phyloP scores from a whole-genome alignment of 2,329 filamentous ascomycete genomes.

The Tolypocladium inflatum region DNA sequence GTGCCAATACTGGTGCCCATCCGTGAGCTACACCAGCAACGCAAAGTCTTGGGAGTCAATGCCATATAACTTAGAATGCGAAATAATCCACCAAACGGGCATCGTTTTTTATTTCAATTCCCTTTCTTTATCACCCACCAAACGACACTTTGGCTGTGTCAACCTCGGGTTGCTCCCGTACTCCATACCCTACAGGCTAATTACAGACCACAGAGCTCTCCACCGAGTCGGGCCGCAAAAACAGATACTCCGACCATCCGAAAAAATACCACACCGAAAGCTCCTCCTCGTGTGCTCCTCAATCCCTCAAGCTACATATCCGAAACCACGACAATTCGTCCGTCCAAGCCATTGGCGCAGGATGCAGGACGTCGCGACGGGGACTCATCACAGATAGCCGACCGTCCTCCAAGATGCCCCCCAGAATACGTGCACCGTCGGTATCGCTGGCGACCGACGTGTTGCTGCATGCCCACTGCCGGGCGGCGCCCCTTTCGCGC shows the following conservation, averaged over 20 bases:
- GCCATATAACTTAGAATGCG: too few relatives aligned
- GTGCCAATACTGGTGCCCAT: too few relatives aligned
- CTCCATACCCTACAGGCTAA: background rate
- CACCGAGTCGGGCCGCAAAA: background rate
- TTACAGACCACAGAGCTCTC: background rate
- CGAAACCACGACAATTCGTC: background rate
- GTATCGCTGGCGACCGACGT: conserved; percentile 19
- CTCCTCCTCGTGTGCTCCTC: background rate
- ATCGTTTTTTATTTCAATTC: too few relatives aligned
- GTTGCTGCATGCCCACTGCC: conserved; percentile 6
- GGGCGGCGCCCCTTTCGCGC: conserved; percentile 13
- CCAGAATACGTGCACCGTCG: conserved; percentile 15
- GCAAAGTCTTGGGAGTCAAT: too few relatives aligned
- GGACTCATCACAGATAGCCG: background rate
- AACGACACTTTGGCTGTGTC: background rate
- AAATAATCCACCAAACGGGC: too few relatives aligned
- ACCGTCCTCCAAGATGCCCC: conserved; percentile 2
- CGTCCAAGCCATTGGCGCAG: background rate
- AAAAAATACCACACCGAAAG: background rate
- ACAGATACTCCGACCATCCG: background rate
- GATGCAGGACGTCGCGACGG: background rate
- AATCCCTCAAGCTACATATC: background rate
- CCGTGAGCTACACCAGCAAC: too few relatives aligned
- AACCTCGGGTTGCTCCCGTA: background rate
- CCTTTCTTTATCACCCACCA: background rate